Evolutionary conservation across 345 rosid species (phyloP).

Genomic region (Excoecaria agallocha): DNA sequence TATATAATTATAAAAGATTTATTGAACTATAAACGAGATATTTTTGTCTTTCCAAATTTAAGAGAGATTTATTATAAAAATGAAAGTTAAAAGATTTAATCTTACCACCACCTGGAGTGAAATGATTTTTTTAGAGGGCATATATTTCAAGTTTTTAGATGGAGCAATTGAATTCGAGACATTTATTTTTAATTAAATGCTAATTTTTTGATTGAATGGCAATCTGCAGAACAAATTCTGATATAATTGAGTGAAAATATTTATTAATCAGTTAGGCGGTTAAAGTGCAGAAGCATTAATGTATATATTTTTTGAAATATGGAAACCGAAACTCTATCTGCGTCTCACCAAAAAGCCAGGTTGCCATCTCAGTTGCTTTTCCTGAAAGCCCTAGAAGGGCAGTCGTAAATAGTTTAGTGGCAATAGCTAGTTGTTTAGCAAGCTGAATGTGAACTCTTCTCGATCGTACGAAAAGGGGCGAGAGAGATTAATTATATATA

Average conservation of each 20-base stretch:
- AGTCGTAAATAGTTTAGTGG: constrained; percentile 5
- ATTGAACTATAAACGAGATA: too few relatives aligned
- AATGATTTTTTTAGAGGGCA: neutral
- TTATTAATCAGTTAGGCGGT: neutral
- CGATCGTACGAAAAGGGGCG: neutral
- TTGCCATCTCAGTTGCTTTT: constrained; percentile 35
- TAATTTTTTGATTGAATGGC: too few relatives aligned
- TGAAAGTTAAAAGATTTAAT: too few relatives aligned
- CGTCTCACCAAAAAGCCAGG: constrained; percentile 14
- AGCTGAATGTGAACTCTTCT: too few relatives aligned
- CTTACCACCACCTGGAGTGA: neutral
- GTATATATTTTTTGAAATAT: neutral
- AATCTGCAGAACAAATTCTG: too few relatives aligned
- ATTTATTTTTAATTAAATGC: too few relatives aligned
- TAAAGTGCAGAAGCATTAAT: constrained; percentile 3
- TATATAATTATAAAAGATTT: too few relatives aligned
- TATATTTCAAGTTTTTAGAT: too few relatives aligned
- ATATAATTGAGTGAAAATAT: too few relatives aligned
- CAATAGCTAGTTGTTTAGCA: constrained; percentile 5
- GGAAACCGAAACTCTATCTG: neutral
- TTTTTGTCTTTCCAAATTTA: too few relatives aligned
- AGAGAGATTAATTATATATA: neutral
- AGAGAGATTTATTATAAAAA: too few relatives aligned
- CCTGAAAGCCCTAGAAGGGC: constrained; percentile 12
- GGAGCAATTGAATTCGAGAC: too few relatives aligned